Base-by-base conservation (phyloP, 169 alveolate genomes). In the Toxoplasma gondii region DNA sequence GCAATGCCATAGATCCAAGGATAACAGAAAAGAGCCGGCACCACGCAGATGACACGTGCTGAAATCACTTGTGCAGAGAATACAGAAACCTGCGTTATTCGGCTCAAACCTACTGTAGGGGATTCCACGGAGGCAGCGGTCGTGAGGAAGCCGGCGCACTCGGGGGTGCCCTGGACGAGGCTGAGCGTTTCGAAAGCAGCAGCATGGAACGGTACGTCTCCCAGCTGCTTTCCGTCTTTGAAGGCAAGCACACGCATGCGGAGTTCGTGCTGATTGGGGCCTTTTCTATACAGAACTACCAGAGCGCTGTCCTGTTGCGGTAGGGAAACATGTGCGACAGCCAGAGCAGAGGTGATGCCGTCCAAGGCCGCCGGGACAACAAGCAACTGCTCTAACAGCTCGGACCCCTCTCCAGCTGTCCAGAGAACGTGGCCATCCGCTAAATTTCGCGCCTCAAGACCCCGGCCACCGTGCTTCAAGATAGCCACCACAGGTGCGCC, bases 171-270 rank as follows among this genome's bases (percentile, higher is more conserved):
- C 12, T 38, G 86, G 86, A 78, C 86, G 22, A 78, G 49, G 29
- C 29, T n/a, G 43, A 78, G 49, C 45, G 39, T n/a, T 10, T 27
- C 44, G 0, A 17, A 19, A 17, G 44, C 39, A 16, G 49, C 86
- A 12, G 2, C n/a, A 29, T 78, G 49, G 44, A 31, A 38, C 29
- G 43, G 45, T 27, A 31, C 43, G 86, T 78, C 86, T 78, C n/a
- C 10, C 86, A 78, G 39, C 86, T 78, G 39, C 86, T n/a, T 38
- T 4, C 86, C 86, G 45, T 38, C 45, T 16, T 38, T n/a, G 86
- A 78, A 78, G 86, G 39, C 39, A n/a, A 78, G 86, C 12, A 38
- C 86, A 27, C 86, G 86, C 49, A n/a, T n/a, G 86, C 86, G 49
- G 27, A n/a, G 12, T n/a, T 36, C 86, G 29, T 12, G 9, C 1